Conservation (phyloP, 148 eudicot genomes). For the Rhododendron mucronatum region DNA sequence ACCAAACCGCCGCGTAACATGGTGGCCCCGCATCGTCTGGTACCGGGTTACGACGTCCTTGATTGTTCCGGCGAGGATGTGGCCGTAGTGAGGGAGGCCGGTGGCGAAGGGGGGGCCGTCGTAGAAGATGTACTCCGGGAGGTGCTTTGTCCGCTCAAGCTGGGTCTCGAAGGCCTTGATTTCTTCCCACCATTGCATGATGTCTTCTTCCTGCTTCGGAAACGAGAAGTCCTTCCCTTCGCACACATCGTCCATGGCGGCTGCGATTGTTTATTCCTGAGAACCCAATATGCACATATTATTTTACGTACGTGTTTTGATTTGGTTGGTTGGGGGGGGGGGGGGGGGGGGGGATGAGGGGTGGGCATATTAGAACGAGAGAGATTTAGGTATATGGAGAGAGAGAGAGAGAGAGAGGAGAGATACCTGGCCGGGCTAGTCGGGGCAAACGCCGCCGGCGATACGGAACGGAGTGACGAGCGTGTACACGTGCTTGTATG, state of each 20-base stretch:
- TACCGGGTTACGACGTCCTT: conserved; percentile 89
- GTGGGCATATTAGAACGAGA: too few relatives aligned
- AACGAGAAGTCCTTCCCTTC: conserved; percentile 92
- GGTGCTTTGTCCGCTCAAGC: conserved; percentile 39
- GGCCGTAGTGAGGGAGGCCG: conserved; percentile 93
- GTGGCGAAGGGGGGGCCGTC: conserved; percentile 97
- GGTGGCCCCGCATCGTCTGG: conserved; percentile 79
- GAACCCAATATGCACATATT: not conserved
- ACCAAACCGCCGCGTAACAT: conserved; percentile 87
- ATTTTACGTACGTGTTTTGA: not conserved
- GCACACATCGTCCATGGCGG: conserved; percentile 77
- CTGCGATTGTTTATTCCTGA: not conserved
- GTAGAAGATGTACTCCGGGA: conserved; percentile 82
- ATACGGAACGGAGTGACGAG: too few relatives aligned
- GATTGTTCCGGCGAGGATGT: conserved; percentile 83
- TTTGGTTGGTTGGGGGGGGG: too few relatives aligned
- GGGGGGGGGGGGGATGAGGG: not conserved
- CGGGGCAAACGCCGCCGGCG: too few relatives aligned
- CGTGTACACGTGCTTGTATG: too few relatives aligned
- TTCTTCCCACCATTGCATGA: conserved; percentile 59
- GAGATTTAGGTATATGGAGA: too few relatives aligned
- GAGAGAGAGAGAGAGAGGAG: too few relatives aligned
- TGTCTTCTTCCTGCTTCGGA: conserved; percentile 62
- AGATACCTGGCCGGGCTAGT: too few relatives aligned
- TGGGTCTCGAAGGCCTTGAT: conserved; percentile 83